Evolutionary conservation across 441 rosid species (phyloP).

Genomic region (Euphorbia celastroides): DNA sequence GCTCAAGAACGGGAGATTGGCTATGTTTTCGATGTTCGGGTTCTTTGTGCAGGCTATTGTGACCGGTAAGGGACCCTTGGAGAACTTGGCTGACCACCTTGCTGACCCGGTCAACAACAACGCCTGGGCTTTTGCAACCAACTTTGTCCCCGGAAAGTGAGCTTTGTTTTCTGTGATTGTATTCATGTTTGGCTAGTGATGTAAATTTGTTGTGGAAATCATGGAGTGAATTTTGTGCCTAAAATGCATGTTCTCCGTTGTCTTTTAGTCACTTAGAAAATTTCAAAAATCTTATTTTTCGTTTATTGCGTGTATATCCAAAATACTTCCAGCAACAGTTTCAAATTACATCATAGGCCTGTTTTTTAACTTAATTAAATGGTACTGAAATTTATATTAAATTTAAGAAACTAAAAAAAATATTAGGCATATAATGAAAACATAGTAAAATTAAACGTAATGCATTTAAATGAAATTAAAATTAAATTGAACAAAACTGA

Average conservation of each 20-base stretch:
- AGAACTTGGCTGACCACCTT: constrained; percentile 50
- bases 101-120: constrained; percentile 58
- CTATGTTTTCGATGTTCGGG: constrained; percentile 38
- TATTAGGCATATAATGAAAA: no score
- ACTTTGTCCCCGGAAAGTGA: constrained; percentile 55
- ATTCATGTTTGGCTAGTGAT: not conserved
- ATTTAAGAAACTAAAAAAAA: no score
- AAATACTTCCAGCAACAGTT: not conserved
- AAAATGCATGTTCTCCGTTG: not conserved
- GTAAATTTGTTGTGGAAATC: constrained; percentile 14
- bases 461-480: no score
- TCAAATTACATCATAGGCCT: no score
- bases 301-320: not conserved
- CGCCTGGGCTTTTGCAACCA: constrained; percentile 54
- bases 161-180: not conserved
- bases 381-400: no score
- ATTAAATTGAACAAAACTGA: no score
- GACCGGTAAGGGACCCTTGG: constrained; percentile 41
- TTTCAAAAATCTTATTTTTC: not conserved
- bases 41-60: constrained; percentile 40
- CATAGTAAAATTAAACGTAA: no score
- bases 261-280: not conserved
- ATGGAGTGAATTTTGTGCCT: constrained; percentile 13
- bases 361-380: no score
- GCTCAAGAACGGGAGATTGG: constrained; percentile 28